Evolutionary conservation across 2,329 filamentous ascomycete species (phyloP).

Genomic region (Aureobasidium sp.): DNA sequence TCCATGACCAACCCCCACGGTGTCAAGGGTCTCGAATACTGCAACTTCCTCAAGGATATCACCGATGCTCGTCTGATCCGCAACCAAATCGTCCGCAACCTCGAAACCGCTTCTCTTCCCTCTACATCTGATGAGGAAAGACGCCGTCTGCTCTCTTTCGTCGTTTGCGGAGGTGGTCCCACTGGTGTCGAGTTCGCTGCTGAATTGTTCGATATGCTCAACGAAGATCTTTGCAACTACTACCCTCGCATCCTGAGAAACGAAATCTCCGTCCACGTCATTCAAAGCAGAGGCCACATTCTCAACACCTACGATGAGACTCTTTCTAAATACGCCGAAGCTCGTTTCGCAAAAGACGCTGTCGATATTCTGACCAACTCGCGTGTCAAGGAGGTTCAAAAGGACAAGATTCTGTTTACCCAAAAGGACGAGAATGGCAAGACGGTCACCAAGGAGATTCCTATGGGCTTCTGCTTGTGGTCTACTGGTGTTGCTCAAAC

Average conservation of each 20-base stretch:
- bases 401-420: constrained; percentile 80
- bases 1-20: constrained; percentile 92
- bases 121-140: constrained; percentile 86
- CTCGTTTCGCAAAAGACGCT: constrained; percentile 81
- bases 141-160: constrained; percentile 80
- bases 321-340: constrained; percentile 84
- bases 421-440: constrained; percentile 69
- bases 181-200: constrained; percentile 98
- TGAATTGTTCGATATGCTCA: constrained; percentile 90
- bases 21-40: constrained; percentile 88
- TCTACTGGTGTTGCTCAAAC: constrained; percentile 90
- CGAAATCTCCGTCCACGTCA: constrained; percentile 94
- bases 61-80: constrained; percentile 84
- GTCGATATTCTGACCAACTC: constrained; percentile 90
- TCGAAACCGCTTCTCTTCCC: constrained; percentile 86
- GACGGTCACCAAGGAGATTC: constrained; percentile 80
- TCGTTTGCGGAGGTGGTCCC: constrained; percentile 89
- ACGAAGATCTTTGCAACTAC: constrained; percentile 76
- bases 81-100: constrained; percentile 78
- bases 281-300: constrained; percentile 90
- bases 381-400: constrained; percentile 77
- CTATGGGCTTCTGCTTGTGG: constrained; percentile 95
- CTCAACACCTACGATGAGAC: constrained; percentile 97
- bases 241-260: constrained; percentile 91
- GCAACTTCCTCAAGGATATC: constrained; percentile 92